Evolutionary conservation across 2,329 filamentous ascomycete species (phyloP), one percentile per base, ranked within the genome.

Genomic region (Macrophomina pseudophaseolina): DNA sequence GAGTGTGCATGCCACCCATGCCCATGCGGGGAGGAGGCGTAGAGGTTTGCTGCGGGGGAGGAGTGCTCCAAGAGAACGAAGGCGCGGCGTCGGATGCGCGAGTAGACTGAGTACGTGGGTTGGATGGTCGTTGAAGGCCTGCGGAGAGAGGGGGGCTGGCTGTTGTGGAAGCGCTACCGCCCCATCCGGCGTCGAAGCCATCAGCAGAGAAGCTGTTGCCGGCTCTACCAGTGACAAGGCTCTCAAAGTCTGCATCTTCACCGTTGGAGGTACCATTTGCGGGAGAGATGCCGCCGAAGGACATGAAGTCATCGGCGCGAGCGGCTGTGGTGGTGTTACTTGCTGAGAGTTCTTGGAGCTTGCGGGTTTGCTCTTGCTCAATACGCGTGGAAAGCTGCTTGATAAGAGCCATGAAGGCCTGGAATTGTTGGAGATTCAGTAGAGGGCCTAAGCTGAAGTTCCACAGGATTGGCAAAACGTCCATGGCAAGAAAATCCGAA

Each of bases 391-490:
- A 96, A 4, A 97, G 81, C 0, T 81, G 85, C 76, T 92, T 96
- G 78, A 98, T 96, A 53, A 97, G 84, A 4, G 88, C 83, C 93
- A 98, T 97, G 77, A 96, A 98, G 0, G 87, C 83, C 75, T 93
- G 91, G 75, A 99, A 99, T 76, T 85, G 94, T 68, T 90, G 85
- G 7, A 98, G 84, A 72, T 97, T 90, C 5, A 99, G 87, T 35
- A 99, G 81, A 0, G 95, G 95, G 0, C 95, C 95, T 3, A 99
- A 83, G 73, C 90, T 93, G 87, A 98, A 97, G 70, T 81, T 87
- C 95, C 95, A 99, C 1, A 99, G 82, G 9, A 96, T 87, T 0
- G 95, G 95, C 11, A 99, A 82, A 16, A 97, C 88, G 66, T 98
- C 94, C 81, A 95, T 89, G 12, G 95, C 95, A 28, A 97, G 87